Base-by-base conservation (phyloP, 1,139 yeast genomes). In the Meyerozyma sp. region DNA sequence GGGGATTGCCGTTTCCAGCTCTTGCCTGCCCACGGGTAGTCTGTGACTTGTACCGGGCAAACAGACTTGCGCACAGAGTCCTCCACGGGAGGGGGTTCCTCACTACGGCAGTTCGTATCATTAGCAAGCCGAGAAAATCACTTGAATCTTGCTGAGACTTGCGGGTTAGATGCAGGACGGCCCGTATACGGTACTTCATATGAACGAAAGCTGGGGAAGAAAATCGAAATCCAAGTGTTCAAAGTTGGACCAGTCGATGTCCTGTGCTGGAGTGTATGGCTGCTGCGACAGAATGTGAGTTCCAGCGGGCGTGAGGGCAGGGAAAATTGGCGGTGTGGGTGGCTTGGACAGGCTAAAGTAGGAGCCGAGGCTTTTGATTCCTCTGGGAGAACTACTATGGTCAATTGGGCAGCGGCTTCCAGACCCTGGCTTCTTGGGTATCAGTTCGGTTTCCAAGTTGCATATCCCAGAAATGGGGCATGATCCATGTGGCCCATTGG, bases 381-480 rank as follows among this genome's bases (percentile, higher is more conserved):
- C 34, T 30, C 16, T 13, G 14, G 42, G 29, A 26, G 26, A 29
- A 25, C 36, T 29, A 14, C 40, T 36, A 40, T 50, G 57, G 29
- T 48, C 53, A 14, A 58, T 46, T 1, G 63, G 63, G 28, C 62
- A 58, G 37, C 52, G 55, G 2, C 46, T 50, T 44, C 6, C 41
- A 21, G 40, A 32, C 36, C 11, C 44, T 40, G 26, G 48, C 44
- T 36, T 36, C 40, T 7, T 30, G 14, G 34, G 4, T 16, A 30
- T 30, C 34, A 30, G 34, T 13, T 30, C 34, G 10, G 34, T 30
- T 14, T 30, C 34, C 34, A 30, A 13, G 20, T 13, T 30, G 34
- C 34, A 30, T 30, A 30, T 30, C 10, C 34, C 34, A 4, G 34
- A 30, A 8, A 30, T 30, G 5, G 34, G 34, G 10, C 34, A 40